Conservation (phyloP, 2,329 filamentous ascomycete species). For the Epichloe scottii region DNA sequence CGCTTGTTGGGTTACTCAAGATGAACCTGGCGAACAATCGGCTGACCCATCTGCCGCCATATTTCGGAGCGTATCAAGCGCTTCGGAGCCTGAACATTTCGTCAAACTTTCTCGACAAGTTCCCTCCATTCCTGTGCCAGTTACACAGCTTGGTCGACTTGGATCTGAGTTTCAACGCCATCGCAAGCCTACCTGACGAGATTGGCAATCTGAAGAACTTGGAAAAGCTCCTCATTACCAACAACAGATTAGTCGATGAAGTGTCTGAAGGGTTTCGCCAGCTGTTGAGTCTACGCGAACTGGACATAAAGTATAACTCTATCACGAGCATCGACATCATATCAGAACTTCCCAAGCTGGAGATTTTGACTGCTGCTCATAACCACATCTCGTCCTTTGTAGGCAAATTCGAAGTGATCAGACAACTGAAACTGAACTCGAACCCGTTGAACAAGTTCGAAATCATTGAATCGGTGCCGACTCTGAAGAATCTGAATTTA, state of each 20-base stretch:
- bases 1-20: slow-evolving; percentile 65
- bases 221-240: slow-evolving; percentile 88
- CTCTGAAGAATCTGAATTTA: slow-evolving; percentile 74
- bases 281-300: slow-evolving; percentile 70
- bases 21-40: slow-evolving; percentile 92
- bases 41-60: slow-evolving; percentile 62
- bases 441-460: slow-evolving; percentile 94
- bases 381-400: slow-evolving; percentile 85
- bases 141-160: slow-evolving; percentile 78
- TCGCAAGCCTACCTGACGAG: slow-evolving; percentile 60
- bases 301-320: slow-evolving; percentile 88
- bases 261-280: slow-evolving; percentile 62
- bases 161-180: slow-evolving; percentile 93
- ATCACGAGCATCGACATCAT: slow-evolving; percentile 83
- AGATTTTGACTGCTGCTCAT: slow-evolving; percentile 82
- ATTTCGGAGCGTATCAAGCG: slow-evolving; percentile 69
- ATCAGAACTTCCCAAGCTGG: slow-evolving; percentile 70
- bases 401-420: slow-evolving; percentile 74
- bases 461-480: slow-evolving; percentile 62
- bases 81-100: slow-evolving; percentile 82
- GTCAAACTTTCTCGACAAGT: slow-evolving; percentile 78
- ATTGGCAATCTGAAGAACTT: slow-evolving; percentile 69
- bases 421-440: slow-evolving; percentile 79
- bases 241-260: slow-evolving; percentile 71
- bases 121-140: slow-evolving; percentile 75